These are phyloP conservation scores for Fusarium virguliforme DNA, from an alignment of 2,329 filamentous ascomycete genomes.

Conservation along the genomic window DNA sequence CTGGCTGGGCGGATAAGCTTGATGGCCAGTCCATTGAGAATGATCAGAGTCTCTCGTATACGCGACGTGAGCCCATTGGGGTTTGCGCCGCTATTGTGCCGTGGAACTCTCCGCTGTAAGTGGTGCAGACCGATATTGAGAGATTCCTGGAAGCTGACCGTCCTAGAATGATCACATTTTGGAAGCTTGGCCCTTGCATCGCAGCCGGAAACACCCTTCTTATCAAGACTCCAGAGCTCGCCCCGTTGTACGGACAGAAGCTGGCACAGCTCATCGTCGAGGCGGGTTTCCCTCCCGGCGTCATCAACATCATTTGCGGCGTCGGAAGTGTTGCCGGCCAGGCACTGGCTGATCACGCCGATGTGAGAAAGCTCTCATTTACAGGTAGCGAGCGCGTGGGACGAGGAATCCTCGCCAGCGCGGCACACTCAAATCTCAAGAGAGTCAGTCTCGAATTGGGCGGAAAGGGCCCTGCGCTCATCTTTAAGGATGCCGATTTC, in stretches of 20 bases:
- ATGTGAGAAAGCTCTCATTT: constrained; percentile 81
- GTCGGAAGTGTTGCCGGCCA: constrained; percentile 76
- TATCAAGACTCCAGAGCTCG: constrained; percentile 76
- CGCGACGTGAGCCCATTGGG: constrained; percentile 75
- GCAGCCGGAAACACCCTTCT: constrained; percentile 74
- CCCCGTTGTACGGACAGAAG: constrained; percentile 72
- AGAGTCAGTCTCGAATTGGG: constrained; percentile 74
- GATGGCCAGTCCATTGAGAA: constrained; percentile 16
- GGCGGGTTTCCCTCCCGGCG: constrained; percentile 81
- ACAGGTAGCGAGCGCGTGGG: constrained; percentile 80
- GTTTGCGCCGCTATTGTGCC: constrained; percentile 80
- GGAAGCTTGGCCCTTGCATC: constrained; percentile 77
- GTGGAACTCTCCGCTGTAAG: constrained; percentile 77
- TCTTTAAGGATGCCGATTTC: constrained; percentile 74
- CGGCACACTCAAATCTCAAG: constrained; percentile 70
- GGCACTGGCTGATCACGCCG: constrained; percentile 74
- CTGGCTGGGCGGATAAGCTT: constrained; percentile 32
- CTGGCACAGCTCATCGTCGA: constrained; percentile 76
- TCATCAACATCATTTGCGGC: constrained; percentile 81
- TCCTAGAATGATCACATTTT: constrained; percentile 36
- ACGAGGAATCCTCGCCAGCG: constrained; percentile 77
- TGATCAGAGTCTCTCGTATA: constrained; percentile 11
- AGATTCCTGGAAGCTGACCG: background rate
- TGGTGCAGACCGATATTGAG: background rate
- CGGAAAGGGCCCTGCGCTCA: constrained; percentile 72